Percentiles rank a stretch among this genome's conserved stretches.
phyloP scores from a whole-genome alignment of 2,329 filamentous ascomycete species.

The Amphichorda felina region DNA sequence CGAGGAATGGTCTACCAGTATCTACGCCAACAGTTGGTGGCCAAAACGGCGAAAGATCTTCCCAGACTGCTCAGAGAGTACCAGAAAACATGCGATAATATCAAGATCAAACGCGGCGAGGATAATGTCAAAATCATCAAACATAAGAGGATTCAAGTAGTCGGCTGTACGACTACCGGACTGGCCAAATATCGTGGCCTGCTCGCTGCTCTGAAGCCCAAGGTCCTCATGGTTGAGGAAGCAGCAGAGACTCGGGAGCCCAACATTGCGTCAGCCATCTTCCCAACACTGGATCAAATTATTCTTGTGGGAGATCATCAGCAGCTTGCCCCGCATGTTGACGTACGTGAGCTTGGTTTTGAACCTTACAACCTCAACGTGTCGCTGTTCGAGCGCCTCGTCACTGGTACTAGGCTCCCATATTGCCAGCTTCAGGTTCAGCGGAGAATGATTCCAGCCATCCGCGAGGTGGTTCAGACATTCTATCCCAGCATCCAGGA shows the following conservation, averaged over 20 bases:
- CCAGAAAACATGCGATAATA: slow-evolving; percentile 31
- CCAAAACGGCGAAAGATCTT: slow-evolving; percentile 18
- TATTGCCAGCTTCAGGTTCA: slow-evolving; percentile 57
- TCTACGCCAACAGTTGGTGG: slow-evolving; percentile 45
- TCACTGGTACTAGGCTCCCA: slow-evolving; percentile 46
- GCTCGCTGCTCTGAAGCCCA: slow-evolving; percentile 53
- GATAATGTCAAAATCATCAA: slow-evolving; percentile 35
- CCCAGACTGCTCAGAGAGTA: slow-evolving; percentile 34
- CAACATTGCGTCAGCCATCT: slow-evolving; percentile 38
- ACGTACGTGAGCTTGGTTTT: slow-evolving; percentile 44
- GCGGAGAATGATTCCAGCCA: slow-evolving; percentile 40
- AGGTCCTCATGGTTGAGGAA: slow-evolving; percentile 65
- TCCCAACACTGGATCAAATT: slow-evolving; percentile 38
- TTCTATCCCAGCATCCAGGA: slow-evolving; percentile 35
- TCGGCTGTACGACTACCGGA: slow-evolving; percentile 67
- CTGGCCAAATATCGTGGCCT: slow-evolving; percentile 68
- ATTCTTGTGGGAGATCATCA: slow-evolving; percentile 65
- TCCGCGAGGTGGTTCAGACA: slow-evolving; percentile 30
- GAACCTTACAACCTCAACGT: slow-evolving; percentile 56
- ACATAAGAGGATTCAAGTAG: slow-evolving; percentile 29
- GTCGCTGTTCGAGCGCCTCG: slow-evolving; percentile 70
- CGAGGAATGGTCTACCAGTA: slow-evolving; percentile 57
- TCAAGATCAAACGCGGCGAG: slow-evolving; percentile 47
- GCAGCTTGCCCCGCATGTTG: slow-evolving; percentile 61
- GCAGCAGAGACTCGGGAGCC: slow-evolving; percentile 66